phyloP scores from a whole-genome alignment of 192 early-diverging fungal genomes.

The Polychytrium aggregatum region DNA sequence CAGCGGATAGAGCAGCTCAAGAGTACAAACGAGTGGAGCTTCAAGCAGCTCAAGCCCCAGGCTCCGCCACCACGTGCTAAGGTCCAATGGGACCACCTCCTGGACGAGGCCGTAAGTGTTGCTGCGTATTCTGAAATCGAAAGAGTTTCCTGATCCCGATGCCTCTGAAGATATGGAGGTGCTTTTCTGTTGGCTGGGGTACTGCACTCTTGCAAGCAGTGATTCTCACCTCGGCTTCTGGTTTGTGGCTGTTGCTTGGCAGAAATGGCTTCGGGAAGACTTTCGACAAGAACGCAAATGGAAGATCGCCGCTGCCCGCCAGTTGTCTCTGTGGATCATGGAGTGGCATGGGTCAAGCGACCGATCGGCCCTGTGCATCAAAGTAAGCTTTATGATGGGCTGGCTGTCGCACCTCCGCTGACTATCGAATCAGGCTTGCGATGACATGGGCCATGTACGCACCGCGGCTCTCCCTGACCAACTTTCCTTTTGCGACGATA shows the following conservation, averaged over 20 bases:
- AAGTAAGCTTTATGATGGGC: slow-evolving; percentile 23
- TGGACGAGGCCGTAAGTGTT: too few species aligned
- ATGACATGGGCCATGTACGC: too few species aligned
- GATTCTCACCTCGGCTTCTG: background rate
- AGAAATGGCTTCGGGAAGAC: slow-evolving; percentile 72
- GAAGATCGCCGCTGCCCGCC: slow-evolving; percentile 66
- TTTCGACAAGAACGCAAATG: slow-evolving; percentile 71
- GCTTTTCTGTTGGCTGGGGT: slow-evolving; percentile 25
- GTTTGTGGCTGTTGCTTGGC: slow-evolving; percentile 1
- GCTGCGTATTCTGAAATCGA: too few species aligned
- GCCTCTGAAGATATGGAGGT: too few species aligned
- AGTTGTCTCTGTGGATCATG: slow-evolving; percentile 48
- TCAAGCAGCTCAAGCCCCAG: slow-evolving; percentile 60
- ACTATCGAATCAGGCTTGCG: background rate
- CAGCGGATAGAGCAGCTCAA: slow-evolving; percentile 61
- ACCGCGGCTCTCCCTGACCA: too few species aligned
- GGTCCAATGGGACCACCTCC: slow-evolving; percentile 63
- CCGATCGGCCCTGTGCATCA: slow-evolving; percentile 55
- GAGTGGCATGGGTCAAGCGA: slow-evolving; percentile 65
- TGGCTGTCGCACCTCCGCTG: background rate
- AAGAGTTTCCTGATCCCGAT: too few species aligned
- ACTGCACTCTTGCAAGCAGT: slow-evolving; percentile 2
- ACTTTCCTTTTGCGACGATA: too few species aligned
- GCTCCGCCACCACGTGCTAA: slow-evolving; percentile 39
- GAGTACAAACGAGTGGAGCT: slow-evolving; percentile 56